Conservation (phyloP, 2,329 filamentous ascomycete species). For the Colletotrichum gigasporum region DNA sequence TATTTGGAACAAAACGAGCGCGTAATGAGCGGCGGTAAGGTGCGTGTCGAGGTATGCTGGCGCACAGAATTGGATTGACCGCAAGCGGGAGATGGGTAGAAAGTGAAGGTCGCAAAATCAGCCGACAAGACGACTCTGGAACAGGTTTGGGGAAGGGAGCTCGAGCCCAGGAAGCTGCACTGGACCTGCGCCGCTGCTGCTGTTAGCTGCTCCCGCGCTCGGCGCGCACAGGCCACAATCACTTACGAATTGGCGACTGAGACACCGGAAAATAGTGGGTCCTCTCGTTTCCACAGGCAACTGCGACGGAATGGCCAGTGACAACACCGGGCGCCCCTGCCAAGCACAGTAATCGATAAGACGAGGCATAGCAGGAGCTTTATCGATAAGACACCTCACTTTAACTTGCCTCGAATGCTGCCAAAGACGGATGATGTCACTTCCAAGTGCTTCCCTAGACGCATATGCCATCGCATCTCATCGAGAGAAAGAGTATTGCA, state of each 20-base stretch:
- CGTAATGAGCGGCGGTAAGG: background rate
- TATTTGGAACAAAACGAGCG: background rate
- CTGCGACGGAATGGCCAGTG: background rate
- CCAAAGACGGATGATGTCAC: background rate
- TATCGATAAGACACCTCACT: no score
- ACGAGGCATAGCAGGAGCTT: no score
- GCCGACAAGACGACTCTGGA: background rate
- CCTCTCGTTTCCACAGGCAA: constrained; percentile 11
- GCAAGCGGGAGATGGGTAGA: background rate
- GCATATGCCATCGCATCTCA: no score
- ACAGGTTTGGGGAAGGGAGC: background rate
- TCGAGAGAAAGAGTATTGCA: no score
- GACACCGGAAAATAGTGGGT: no score
- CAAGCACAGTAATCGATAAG: no score
- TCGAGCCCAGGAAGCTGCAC: background rate
- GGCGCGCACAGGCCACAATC: background rate
- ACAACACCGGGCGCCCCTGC: constrained; percentile 7
- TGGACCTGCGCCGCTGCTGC: no score
- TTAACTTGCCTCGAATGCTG: no score
- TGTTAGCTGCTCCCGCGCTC: no score
- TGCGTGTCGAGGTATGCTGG: background rate
- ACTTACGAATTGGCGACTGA: background rate
- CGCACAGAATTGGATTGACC: background rate
- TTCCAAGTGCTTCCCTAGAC: background rate
- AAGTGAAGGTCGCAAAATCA: background rate